Percentiles rank a stretch among this genome's conserved stretches.
Evolutionary conservation across 1,284 basidiomycete species (phyloP).

Genomic region (Cystobasidium sp.): DNA sequence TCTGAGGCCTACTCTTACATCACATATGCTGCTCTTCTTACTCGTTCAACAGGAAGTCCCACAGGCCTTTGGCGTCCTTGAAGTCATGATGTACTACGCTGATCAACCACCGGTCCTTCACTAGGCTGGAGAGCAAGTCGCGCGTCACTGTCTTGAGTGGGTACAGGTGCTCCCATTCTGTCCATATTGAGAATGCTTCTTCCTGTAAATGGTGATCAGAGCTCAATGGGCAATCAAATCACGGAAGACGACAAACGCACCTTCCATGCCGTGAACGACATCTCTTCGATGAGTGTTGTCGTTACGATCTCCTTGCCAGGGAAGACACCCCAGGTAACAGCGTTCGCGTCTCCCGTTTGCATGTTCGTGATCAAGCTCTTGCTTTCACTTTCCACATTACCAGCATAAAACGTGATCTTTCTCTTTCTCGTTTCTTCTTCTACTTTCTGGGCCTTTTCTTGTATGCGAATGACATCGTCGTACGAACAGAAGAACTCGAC

Average conservation of each 20-base stretch:
- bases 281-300: constrained; percentile 60
- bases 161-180: constrained; percentile 89
- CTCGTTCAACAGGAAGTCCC: constrained; percentile 72
- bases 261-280: constrained; percentile 62
- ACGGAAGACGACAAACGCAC: constrained; percentile 59
- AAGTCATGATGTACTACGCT: constrained; percentile 95
- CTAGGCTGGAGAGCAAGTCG: constrained; percentile 71
- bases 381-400: constrained; percentile 62
- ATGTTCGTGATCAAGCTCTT: constrained; percentile 56
- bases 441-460: constrained; percentile 54
- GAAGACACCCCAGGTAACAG: constrained; percentile 61
- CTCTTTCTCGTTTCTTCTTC: constrained; percentile 66
- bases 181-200: constrained; percentile 96
- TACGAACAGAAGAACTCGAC: constrained; percentile 89
- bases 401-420: constrained; percentile 83
- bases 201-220: constrained; percentile 64
- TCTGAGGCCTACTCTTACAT: no score
- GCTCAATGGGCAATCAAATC: not conserved
- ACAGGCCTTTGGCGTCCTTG: constrained; percentile 77
- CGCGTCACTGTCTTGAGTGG: constrained; percentile 75
- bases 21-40: not conserved
- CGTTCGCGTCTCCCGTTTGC: constrained; percentile 57
- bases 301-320: constrained; percentile 60
- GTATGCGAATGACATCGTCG: constrained; percentile 68
- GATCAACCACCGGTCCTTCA: constrained; percentile 82